Conservation (phyloP, 2,329 filamentous ascomycete genomes). For the Rhinocladiella mackenziei region DNA sequence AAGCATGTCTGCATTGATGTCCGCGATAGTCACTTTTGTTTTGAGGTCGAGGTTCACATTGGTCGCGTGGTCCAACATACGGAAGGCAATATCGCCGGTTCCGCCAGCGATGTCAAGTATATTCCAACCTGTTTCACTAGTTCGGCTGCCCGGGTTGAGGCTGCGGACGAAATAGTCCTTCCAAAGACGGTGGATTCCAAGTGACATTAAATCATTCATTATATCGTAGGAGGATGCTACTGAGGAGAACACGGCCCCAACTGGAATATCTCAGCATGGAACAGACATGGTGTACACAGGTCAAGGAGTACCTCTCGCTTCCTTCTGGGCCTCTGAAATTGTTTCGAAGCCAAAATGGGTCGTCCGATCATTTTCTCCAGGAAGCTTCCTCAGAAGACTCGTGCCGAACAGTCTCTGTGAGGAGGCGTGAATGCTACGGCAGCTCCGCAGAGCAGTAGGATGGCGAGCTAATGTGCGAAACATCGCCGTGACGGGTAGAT, state of each 20-base stretch:
- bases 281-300: background rate
- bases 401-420: slow-evolving; percentile 9
- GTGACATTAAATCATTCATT: slow-evolving; percentile 99
- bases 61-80: slow-evolving; percentile 84
- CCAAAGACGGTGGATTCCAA: slow-evolving; percentile 95
- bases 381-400: slow-evolving; percentile 10
- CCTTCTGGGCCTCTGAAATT: slow-evolving; percentile 75
- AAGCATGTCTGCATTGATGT: slow-evolving; percentile 96
- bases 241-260: slow-evolving; percentile 87
- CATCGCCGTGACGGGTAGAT: slow-evolving; percentile 4
- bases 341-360: slow-evolving; percentile 93
- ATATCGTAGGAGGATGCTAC: slow-evolving; percentile 92
- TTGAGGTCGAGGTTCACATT: slow-evolving; percentile 73
- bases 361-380: slow-evolving; percentile 50
- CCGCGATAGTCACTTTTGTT: slow-evolving; percentile 82
- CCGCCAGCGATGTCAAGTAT: slow-evolving; percentile 96
- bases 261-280: slow-evolving; percentile 38
- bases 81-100: slow-evolving; percentile 96
- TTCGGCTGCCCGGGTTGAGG: slow-evolving; percentile 71
- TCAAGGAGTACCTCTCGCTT: slow-evolving; percentile 53
- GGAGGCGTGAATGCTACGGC: background rate
- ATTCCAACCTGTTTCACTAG: slow-evolving; percentile 53
- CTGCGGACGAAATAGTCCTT: slow-evolving; percentile 93
- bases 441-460: slow-evolving; percentile 1
- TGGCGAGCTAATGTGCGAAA: slow-evolving; percentile 9